A percentile compares a stretch with the other conserved stretches of the same genome.
Conservation (phyloP, 2,329 filamentous ascomycete genomes). For the Akanthomyces lecanii region DNA sequence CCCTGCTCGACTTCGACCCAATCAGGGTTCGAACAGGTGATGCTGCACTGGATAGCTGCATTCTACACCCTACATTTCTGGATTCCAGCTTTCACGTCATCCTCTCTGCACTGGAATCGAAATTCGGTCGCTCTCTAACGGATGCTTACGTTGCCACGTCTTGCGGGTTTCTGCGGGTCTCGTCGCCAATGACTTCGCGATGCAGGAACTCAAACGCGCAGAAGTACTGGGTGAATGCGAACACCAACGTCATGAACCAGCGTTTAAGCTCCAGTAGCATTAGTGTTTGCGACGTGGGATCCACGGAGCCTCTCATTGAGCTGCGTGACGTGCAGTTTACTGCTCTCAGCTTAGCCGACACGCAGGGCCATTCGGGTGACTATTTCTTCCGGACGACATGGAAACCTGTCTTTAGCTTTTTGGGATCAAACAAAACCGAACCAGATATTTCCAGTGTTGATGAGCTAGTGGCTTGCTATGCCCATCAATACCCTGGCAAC, state of each 20-base stretch:
- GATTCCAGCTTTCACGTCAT: conserved; percentile 27
- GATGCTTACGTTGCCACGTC: conserved; percentile 26
- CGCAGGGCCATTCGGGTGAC: background rate
- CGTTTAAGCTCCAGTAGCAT: background rate
- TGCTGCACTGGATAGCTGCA: conserved; percentile 16
- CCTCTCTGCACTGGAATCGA: conserved; percentile 25
- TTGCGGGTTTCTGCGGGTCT: conserved; percentile 23
- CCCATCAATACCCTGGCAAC: background rate
- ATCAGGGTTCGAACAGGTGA: conserved; percentile 18
- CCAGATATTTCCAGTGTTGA: background rate
- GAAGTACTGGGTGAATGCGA: background rate
- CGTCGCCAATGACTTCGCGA: background rate
- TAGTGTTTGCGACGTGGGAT: background rate
- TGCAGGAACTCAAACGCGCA: too few species aligned
- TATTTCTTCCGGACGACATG: background rate
- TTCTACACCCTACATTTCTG: conserved; percentile 19
- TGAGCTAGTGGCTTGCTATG: background rate
- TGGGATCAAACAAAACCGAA: background rate
- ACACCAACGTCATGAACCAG: background rate
- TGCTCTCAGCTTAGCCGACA: background rate
- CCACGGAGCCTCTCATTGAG: background rate
- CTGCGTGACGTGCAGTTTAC: background rate
- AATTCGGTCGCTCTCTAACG: conserved; percentile 22
- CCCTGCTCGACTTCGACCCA: conserved; percentile 22
- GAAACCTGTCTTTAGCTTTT: background rate